A percentile compares a stretch with the other conserved stretches of the same genome.
phyloP scores from a whole-genome alignment of 2,329 filamentous ascomycete genomes.

The Diaporthe vexans region DNA sequence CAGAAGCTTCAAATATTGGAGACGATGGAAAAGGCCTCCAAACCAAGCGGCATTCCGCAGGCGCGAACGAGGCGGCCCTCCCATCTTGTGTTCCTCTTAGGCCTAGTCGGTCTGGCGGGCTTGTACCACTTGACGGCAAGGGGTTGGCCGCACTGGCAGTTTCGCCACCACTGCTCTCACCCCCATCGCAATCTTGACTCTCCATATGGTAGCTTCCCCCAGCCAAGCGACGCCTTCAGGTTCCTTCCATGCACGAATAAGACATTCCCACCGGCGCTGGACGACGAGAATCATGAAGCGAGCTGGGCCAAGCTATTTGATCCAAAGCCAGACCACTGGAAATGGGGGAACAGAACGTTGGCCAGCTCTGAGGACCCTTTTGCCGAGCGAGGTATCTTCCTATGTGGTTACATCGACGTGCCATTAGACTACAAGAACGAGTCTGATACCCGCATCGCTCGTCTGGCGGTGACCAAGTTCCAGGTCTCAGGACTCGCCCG shows the following conservation, averaged over 20 bases:
- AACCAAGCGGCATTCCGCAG: neutral
- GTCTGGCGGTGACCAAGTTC: constrained; percentile 64
- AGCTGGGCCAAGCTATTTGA: constrained; percentile 60
- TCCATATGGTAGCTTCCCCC: constrained; percentile 56
- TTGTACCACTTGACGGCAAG: constrained; percentile 20
- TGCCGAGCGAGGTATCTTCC: constrained; percentile 58
- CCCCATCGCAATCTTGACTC: constrained; percentile 1
- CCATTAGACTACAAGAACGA: constrained; percentile 63
- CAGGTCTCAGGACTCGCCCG: constrained; percentile 61
- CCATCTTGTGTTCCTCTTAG: constrained; percentile 10
- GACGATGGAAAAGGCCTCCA: neutral
- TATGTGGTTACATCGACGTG: constrained; percentile 64
- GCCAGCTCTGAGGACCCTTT: constrained; percentile 49
- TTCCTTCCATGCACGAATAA: constrained; percentile 62
- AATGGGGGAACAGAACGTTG: constrained; percentile 55
- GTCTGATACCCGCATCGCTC: constrained; percentile 58
- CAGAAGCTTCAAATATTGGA: neutral
- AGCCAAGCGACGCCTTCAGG: constrained; percentile 59
- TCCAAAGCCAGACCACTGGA: constrained; percentile 60
- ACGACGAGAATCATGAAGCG: constrained; percentile 52
- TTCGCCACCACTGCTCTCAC: constrained; percentile 18
- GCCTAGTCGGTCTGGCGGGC: constrained; percentile 28
- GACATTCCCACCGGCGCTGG: constrained; percentile 57
- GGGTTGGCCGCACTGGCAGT: neutral
- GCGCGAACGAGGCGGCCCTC: constrained; percentile 4